A percentile compares a stretch with the other conserved stretches of the same genome.
These are phyloP conservation scores for Raffaelea deltoideospora DNA, from an alignment of 2,329 filamentous ascomycete species.

Conservation along the genomic window DNA sequence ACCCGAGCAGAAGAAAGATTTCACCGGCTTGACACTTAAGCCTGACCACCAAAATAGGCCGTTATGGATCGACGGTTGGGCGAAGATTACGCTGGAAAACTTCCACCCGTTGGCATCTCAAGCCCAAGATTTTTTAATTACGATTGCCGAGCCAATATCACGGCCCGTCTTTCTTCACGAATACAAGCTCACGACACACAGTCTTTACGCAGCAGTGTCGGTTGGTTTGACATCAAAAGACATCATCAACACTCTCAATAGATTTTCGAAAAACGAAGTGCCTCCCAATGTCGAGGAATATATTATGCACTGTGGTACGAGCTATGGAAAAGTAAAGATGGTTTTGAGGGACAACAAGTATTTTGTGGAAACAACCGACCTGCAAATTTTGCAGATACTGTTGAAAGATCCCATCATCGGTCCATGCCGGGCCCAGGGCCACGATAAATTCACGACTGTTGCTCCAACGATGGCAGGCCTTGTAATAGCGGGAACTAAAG, in stretches of 20 bases:
- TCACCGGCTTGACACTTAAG: conserved; percentile 70
- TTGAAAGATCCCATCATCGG: conserved; percentile 74
- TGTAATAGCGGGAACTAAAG: conserved; percentile 87
- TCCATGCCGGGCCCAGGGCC: conserved; percentile 52
- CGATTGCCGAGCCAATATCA: conserved; percentile 85
- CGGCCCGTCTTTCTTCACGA: conserved; percentile 86
- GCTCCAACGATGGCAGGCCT: conserved; percentile 77
- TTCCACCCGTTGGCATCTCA: conserved; percentile 78
- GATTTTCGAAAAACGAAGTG: conserved; percentile 76
- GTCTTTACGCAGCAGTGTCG: conserved; percentile 86
- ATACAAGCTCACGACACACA: conserved; percentile 82
- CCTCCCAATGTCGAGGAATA: conserved; percentile 69
- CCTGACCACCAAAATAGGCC: conserved; percentile 80
- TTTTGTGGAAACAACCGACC: conserved; percentile 83
- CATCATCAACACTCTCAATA: conserved; percentile 78
- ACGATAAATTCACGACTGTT: conserved; percentile 57
- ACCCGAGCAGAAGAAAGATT: conserved; percentile 36
- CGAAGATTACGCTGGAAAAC: conserved; percentile 82
- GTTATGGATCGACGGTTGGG: conserved; percentile 81
- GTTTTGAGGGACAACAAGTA: conserved; percentile 91
- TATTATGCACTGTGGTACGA: conserved; percentile 63
- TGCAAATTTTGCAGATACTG: conserved; percentile 72
- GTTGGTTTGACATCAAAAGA: conserved; percentile 82
- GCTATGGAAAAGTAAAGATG: conserved; percentile 89
- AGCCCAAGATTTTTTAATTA: conserved; percentile 89